A percentile compares a stretch with the other conserved stretches of the same genome.
Conservation (phyloP, 2,329 filamentous ascomycete species). For the Sporothrix humicola region DNA sequence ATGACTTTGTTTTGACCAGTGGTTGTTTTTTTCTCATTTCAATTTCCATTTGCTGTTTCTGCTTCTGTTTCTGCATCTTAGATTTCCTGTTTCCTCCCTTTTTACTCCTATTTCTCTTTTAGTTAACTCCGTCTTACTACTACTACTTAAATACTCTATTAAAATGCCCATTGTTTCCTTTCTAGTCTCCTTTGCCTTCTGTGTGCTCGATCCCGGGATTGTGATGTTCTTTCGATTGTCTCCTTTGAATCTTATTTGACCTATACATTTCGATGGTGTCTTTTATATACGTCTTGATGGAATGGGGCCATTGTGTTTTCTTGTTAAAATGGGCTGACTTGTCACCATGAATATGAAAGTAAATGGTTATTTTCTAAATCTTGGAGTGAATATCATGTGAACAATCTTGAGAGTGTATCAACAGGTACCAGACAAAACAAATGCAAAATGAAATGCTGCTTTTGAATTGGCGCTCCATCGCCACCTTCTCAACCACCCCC, state of each 20-base stretch:
- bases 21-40: slow-evolving; percentile 36
- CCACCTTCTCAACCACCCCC: too few species aligned
- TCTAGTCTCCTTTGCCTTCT: slow-evolving; percentile 5
- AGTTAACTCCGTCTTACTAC: neutral
- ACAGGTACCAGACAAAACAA: too few species aligned
- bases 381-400: too few species aligned
- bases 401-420: too few species aligned
- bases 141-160: slow-evolving; percentile 3
- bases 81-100: slow-evolving; percentile 13
- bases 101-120: neutral
- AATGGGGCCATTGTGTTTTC: too few species aligned
- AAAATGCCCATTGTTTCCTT: slow-evolving; percentile 9
- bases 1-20: slow-evolving; percentile 32
- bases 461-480: too few species aligned
- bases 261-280: too few species aligned
- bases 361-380: too few species aligned
- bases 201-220: neutral
- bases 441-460: too few species aligned
- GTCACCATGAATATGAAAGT: too few species aligned
- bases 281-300: too few species aligned
- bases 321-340: too few species aligned
- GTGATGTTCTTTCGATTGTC: neutral
- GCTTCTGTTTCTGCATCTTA: slow-evolving; percentile 12
- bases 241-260: neutral
- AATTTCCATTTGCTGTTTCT: neutral